Percentiles rank a stretch among this genome's conserved stretches.
Evolutionary conservation across 148 eudicot species (phyloP).

Genomic region (Rhododendron williamsianum): DNA sequence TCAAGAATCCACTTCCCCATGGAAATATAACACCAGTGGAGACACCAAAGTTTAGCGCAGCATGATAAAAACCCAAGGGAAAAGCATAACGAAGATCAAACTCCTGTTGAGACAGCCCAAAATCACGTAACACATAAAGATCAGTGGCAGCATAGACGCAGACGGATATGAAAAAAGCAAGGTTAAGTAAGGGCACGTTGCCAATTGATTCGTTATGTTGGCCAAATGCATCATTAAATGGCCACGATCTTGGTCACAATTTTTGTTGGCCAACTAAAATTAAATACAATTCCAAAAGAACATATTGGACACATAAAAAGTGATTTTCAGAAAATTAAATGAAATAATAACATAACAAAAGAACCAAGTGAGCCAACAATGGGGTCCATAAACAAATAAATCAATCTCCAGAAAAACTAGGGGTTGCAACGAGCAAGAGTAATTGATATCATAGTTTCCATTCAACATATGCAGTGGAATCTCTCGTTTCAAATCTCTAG

Average conservation of each 20-base stretch:
- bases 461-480: no score
- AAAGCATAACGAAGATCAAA: slow-evolving; percentile 76
- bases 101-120: slow-evolving; percentile 48
- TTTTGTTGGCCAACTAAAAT: neutral
- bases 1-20: slow-evolving; percentile 70
- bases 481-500: no score
- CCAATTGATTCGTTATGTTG: neutral
- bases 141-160: neutral
- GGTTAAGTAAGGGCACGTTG: neutral
- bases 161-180: neutral
- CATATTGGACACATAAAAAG: neutral
- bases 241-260: neutral
- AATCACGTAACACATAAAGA: neutral
- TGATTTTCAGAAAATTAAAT: neutral
- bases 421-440: neutral
- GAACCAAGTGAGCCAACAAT: neutral
- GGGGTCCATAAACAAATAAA: neutral
- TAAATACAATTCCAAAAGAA: neutral
- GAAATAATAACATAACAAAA: neutral
- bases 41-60: slow-evolving; percentile 79
- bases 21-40: slow-evolving; percentile 73
- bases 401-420: neutral
- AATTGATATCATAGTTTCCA: neutral
- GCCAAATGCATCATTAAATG: neutral
- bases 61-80: slow-evolving; percentile 64